Conservation (phyloP, 1,284 basidiomycete genomes). For the Erythrobasidium hasegawianum region DNA sequence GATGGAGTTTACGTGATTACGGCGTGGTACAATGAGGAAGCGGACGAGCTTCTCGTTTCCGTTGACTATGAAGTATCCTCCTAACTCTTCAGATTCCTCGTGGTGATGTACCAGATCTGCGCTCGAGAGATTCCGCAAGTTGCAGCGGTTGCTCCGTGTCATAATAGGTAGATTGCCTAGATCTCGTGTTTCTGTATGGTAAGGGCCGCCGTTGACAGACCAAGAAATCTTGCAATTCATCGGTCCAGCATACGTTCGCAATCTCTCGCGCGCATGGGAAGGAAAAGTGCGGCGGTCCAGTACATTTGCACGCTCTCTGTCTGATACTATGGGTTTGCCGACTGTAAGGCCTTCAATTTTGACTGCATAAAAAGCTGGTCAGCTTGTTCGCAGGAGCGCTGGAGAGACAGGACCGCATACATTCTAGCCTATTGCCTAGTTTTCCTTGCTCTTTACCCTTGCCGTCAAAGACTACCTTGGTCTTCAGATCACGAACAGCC, state of each 20-base stretch:
- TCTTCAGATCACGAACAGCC: constrained; percentile 76
- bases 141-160: constrained; percentile 95
- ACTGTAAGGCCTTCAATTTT: constrained; percentile 86
- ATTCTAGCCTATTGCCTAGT: constrained; percentile 50
- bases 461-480: constrained; percentile 90
- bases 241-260: constrained; percentile 85
- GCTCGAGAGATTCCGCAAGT: constrained; percentile 78
- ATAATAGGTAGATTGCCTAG: constrained; percentile 94
- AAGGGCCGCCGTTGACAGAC: constrained; percentile 71
- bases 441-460: constrained; percentile 49
- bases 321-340: constrained; percentile 78
- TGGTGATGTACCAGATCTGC: constrained; percentile 80
- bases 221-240: constrained; percentile 88
- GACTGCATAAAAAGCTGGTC: constrained; percentile 56
- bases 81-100: constrained; percentile 97
- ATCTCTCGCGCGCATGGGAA: constrained; percentile 76
- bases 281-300: constrained; percentile 80
- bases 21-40: constrained; percentile 84
- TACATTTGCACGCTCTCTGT: constrained; percentile 66
- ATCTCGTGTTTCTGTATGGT: constrained; percentile 72
- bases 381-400: neutral
- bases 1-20: constrained; percentile 85
- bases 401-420: constrained; percentile 33
- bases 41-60: constrained; percentile 98
- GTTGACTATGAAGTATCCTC: constrained; percentile 98